Conservation (phyloP, 352 stramenopile species). For the Phytophthora multivora region DNA sequence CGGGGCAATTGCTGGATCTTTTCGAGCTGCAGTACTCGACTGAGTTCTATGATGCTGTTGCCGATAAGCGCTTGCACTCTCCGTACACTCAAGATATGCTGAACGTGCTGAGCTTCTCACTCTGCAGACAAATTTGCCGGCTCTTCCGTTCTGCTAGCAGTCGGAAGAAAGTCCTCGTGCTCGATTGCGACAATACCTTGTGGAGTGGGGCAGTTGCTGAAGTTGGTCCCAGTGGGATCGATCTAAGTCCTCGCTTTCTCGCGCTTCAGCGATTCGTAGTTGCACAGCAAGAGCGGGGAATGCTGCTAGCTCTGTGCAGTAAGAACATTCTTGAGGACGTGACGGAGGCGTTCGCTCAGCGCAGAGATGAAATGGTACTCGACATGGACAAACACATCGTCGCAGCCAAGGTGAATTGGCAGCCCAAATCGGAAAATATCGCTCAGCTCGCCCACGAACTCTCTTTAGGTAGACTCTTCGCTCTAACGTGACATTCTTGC, state of each 20-base stretch:
- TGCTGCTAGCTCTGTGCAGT: constrained; percentile 71
- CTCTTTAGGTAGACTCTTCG: constrained; percentile 37
- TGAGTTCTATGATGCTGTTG: constrained; percentile 51
- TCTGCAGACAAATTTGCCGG: constrained; percentile 58
- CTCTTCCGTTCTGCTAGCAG: constrained; percentile 36
- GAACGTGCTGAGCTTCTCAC: constrained; percentile 46
- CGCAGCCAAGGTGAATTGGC: constrained; percentile 58
- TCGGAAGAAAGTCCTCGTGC: constrained; percentile 72
- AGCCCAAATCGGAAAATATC: constrained; percentile 67
- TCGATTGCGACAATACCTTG: constrained; percentile 82
- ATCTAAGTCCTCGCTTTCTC: constrained; percentile 47
- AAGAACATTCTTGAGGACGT: constrained; percentile 74
- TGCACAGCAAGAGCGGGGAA: constrained; percentile 42
- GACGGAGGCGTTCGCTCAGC: constrained; percentile 45
- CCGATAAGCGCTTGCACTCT: constrained; percentile 63
- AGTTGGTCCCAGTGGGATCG: constrained; percentile 42
- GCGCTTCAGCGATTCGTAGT: constrained; percentile 68
- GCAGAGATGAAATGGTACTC: constrained; percentile 54
- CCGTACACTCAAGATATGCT: constrained; percentile 74
- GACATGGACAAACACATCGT: constrained; percentile 58
- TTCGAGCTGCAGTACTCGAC: constrained; percentile 33
- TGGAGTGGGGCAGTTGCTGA: constrained; percentile 73
- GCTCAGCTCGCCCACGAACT: constrained; percentile 55
- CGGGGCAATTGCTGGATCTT: constrained; percentile 26
- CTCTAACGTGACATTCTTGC: neutral